These are phyloP conservation scores for Cercospora berteroae DNA, from an alignment of 2,329 filamentous ascomycete species.

Conservation along the genomic window DNA sequence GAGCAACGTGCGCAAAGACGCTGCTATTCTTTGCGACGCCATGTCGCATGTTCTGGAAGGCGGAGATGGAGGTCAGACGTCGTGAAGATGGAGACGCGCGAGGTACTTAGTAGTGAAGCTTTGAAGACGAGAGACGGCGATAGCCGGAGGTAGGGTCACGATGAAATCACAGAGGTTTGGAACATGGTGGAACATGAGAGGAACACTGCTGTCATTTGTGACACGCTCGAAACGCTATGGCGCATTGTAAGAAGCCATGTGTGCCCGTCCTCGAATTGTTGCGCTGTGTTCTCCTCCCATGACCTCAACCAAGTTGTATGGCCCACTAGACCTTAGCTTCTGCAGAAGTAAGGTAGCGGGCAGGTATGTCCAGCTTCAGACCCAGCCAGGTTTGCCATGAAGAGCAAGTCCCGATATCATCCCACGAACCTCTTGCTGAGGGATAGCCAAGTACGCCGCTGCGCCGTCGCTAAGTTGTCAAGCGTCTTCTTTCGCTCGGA, in stretches of 20 bases:
- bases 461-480: constrained; percentile 5
- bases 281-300: neutral
- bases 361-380: neutral
- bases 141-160: neutral
- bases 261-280: neutral
- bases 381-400: neutral
- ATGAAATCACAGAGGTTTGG: neutral
- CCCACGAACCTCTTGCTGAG: neutral
- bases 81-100: neutral
- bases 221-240: neutral
- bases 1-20: constrained; percentile 2
- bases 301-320: neutral
- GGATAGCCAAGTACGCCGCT: neutral
- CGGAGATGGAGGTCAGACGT: neutral
- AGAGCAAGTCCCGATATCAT: neutral
- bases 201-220: neutral
- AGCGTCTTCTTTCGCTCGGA: neutral
- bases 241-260: neutral
- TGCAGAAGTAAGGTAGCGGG: neutral
- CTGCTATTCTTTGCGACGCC: constrained; percentile 1
- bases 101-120: neutral
- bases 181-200: neutral
- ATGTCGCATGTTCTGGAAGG: neutral
- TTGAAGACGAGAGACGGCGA: neutral
- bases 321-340: neutral